phyloP scores from a whole-genome alignment of 306 rosid species.

The Leucaena leucocephala region DNA sequence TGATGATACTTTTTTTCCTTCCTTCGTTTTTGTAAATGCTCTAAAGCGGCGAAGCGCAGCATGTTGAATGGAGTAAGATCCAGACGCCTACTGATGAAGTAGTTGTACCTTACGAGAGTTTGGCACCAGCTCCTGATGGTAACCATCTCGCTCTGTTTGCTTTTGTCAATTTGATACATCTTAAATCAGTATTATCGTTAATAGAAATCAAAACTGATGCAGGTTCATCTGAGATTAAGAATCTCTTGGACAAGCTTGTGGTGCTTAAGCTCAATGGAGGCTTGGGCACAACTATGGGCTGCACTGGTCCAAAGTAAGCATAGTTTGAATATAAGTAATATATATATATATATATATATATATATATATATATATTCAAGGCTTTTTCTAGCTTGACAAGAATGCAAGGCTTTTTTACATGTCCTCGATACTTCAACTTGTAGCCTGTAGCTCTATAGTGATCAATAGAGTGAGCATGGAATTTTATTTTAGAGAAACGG shows the following conservation, averaged over 20 bases:
- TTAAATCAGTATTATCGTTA: slow-evolving; percentile 5
- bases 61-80: slow-evolving; percentile 98
- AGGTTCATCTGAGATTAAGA: slow-evolving; percentile 73
- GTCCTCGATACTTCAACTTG: background rate
- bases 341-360: no score
- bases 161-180: slow-evolving; percentile 10
- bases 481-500: background rate
- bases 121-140: slow-evolving; percentile 80
- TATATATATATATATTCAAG: no score
- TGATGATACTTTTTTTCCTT: background rate
- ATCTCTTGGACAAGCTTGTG: slow-evolving; percentile 87
- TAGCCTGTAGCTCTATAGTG: slow-evolving; percentile 9
- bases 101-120: slow-evolving; percentile 86
- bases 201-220: slow-evolving; percentile 27
- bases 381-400: slow-evolving; percentile 1
- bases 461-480: slow-evolving; percentile 19
- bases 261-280: slow-evolving; percentile 99
- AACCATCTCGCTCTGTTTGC: slow-evolving; percentile 3
- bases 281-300: slow-evolving; percentile 95
- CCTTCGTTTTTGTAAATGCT: slow-evolving; percentile 3
- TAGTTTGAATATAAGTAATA: no score
- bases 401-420: background rate
- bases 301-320: slow-evolving; percentile 93
- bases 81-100: slow-evolving; percentile 94
- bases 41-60: slow-evolving; percentile 87